Evolutionary conservation across 176 grass and related monocot species (phyloP).

Genomic region (Avena atlantica): DNA sequence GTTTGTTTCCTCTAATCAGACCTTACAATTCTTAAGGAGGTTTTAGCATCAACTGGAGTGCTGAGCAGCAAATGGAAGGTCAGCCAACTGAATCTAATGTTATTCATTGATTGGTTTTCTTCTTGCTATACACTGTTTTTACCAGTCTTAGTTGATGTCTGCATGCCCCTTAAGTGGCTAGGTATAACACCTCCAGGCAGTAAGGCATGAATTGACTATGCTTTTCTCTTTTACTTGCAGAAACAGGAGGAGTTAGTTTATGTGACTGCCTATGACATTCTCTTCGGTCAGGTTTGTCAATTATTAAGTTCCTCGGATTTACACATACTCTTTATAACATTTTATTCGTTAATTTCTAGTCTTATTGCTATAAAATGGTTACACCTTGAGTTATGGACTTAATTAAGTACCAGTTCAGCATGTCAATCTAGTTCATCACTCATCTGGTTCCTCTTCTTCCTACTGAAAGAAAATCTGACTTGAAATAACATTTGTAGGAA

Average conservation of each 20-base stretch:
- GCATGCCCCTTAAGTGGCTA: not conserved
- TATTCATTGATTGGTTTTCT: constrained; percentile 20
- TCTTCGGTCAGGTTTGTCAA: constrained; percentile 86
- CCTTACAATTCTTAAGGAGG: constrained; percentile 84
- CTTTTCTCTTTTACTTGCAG: constrained; percentile 47
- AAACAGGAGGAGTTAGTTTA: constrained; percentile 84
- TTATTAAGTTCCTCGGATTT: constrained; percentile 32
- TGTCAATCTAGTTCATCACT: constrained; percentile 7
- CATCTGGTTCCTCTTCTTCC: not conserved
- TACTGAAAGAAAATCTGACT: constrained; percentile 23
- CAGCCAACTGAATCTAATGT: not conserved
- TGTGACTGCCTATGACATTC: constrained; percentile 82
- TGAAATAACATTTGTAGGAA: constrained; percentile 57
- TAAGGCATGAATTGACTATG: not conserved
- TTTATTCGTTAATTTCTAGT: too few species aligned
- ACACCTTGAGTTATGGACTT: too few species aligned
- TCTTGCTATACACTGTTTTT: not conserved
- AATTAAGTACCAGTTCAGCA: too few species aligned
- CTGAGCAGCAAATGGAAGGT: constrained; percentile 91
- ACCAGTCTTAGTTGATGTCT: not conserved
- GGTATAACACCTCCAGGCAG: not conserved
- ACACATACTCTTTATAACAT: too few species aligned
- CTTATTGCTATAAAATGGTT: too few species aligned
- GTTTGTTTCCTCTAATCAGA: constrained; percentile 50
- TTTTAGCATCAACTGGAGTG: constrained; percentile 66